Conservation (phyloP, 148 eudicot species). For the Chenopodium quinoa region DNA sequence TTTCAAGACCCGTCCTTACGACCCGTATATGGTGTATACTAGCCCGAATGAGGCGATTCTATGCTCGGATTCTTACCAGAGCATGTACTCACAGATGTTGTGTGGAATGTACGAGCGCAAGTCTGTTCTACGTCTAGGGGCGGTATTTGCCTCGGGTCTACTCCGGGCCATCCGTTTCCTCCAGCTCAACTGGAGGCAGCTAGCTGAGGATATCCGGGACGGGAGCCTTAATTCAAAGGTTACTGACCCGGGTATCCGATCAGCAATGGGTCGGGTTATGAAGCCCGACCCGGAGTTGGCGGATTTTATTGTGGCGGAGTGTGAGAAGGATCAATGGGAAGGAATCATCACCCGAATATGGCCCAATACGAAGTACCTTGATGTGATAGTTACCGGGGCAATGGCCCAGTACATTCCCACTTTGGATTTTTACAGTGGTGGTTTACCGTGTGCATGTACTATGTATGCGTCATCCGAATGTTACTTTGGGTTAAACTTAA, state of each 20-base stretch:
- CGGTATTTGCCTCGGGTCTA: slow-evolving; percentile 82
- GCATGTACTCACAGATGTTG: slow-evolving; percentile 86
- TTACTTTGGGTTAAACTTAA: slow-evolving; percentile 71
- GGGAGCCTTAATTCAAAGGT: slow-evolving; percentile 51
- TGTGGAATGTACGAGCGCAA: slow-evolving; percentile 69
- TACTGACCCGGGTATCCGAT: slow-evolving; percentile 36
- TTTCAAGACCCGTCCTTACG: slow-evolving; percentile 77
- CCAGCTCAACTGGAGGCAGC: slow-evolving; percentile 62
- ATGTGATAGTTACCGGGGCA: slow-evolving; percentile 85
- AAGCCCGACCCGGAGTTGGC: slow-evolving; percentile 60
- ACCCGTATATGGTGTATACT: slow-evolving; percentile 74
- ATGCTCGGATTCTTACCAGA: slow-evolving; percentile 77
- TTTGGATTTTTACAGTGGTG: slow-evolving; percentile 67
- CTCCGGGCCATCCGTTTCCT: slow-evolving; percentile 94
- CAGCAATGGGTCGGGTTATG: slow-evolving; percentile 36
- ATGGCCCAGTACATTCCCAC: slow-evolving; percentile 92
- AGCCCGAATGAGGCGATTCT: slow-evolving; percentile 81
- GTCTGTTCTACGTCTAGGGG: slow-evolving; percentile 72
- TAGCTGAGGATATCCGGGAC: slow-evolving; percentile 51
- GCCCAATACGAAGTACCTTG: slow-evolving; percentile 81
- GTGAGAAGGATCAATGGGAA: slow-evolving; percentile 62
- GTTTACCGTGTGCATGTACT: slow-evolving; percentile 67
- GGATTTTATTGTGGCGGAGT: slow-evolving; percentile 35
- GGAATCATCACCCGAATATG: slow-evolving; percentile 68
- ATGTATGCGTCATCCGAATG: slow-evolving; percentile 88